Percentiles rank a stretch among this genome's conserved stretches.
These are phyloP conservation scores for Bisporella sp. DNA, from an alignment of 2,329 filamentous ascomycete genomes.

Conservation along the genomic window DNA sequence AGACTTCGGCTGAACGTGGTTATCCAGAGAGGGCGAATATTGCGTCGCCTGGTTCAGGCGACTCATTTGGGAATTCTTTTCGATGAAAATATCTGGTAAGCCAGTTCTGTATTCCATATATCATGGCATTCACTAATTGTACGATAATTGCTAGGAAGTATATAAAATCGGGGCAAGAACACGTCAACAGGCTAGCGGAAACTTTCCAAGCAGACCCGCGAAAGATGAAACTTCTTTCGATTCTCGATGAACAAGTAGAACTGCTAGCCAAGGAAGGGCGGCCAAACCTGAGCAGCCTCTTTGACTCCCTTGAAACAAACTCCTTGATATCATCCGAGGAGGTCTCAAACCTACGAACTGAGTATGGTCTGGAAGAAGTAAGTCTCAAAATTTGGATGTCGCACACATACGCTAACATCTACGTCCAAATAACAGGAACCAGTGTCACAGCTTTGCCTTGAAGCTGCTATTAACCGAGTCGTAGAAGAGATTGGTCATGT, in stretches of 20 bases:
- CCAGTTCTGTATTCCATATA: slow-evolving; percentile 1
- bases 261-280: slow-evolving; percentile 8
- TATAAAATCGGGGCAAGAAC: slow-evolving; percentile 10
- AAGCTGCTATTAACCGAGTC: slow-evolving; percentile 8
- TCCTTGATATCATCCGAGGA: slow-evolving; percentile 10
- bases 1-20: slow-evolving; percentile 8
- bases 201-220: slow-evolving; percentile 12
- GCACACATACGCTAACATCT: slow-evolving; percentile 6
- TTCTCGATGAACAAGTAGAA: slow-evolving; percentile 17
- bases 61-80: slow-evolving; percentile 11
- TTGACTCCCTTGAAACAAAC: slow-evolving; percentile 13
- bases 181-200: slow-evolving; percentile 6
- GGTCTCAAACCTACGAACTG: slow-evolving; percentile 9
- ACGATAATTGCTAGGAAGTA: slow-evolving; percentile 8
- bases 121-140: slow-evolving; percentile 8
- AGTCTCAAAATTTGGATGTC: slow-evolving; percentile 7
- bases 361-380: slow-evolving; percentile 13
- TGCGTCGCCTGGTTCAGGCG: slow-evolving; percentile 8
- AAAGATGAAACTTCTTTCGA: slow-evolving; percentile 17
- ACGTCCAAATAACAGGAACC: slow-evolving; percentile 9
- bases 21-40: slow-evolving; percentile 10
- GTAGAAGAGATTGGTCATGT: slow-evolving; percentile 9
- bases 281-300: slow-evolving; percentile 14
- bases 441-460: slow-evolving; percentile 8
- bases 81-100: slow-evolving; percentile 11